A percentile compares a stretch with the other conserved stretches of the same genome.
Conservation (phyloP, 345 rosid genomes). For the Eucalyptus sp. region DNA sequence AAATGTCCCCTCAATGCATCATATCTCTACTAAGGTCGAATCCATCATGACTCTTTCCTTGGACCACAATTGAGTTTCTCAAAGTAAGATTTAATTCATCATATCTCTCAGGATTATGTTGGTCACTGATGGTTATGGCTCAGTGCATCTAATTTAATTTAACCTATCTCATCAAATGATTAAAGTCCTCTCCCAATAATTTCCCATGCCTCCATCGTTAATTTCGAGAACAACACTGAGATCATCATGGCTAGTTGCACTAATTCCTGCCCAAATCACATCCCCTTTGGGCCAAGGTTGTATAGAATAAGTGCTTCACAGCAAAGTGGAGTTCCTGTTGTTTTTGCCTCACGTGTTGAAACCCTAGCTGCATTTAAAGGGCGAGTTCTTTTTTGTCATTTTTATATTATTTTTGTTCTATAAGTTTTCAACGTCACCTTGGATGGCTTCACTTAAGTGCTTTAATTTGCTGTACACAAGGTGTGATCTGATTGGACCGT, state of each 20-base stretch:
- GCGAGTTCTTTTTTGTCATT: neutral
- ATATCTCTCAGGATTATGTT: neutral
- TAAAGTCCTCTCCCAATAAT: neutral
- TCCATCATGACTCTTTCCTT: neutral
- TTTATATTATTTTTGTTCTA: neutral
- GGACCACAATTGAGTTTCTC: neutral
- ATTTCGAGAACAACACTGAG: neutral
- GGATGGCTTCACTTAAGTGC: neutral
- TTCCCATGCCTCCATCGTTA: neutral
- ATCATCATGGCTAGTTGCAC: neutral
- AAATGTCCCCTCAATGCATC: neutral
- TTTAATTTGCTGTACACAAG: neutral
- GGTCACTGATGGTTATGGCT: fast-evolving
- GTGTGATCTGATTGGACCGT: neutral
- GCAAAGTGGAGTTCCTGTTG: neutral
- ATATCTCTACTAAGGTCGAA: neutral
- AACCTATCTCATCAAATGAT: neutral
- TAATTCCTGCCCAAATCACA: neutral
- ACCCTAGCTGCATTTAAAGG: neutral
- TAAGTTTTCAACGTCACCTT: neutral
- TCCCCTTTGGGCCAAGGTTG: neutral
- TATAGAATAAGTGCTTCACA: neutral
- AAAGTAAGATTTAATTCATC: neutral
- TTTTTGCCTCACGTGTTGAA: neutral
- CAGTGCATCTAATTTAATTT: neutral